These are phyloP conservation scores for Paramarasmius palmivorus DNA, from an alignment of 1,284 basidiomycete species.

Conservation along the genomic window DNA sequence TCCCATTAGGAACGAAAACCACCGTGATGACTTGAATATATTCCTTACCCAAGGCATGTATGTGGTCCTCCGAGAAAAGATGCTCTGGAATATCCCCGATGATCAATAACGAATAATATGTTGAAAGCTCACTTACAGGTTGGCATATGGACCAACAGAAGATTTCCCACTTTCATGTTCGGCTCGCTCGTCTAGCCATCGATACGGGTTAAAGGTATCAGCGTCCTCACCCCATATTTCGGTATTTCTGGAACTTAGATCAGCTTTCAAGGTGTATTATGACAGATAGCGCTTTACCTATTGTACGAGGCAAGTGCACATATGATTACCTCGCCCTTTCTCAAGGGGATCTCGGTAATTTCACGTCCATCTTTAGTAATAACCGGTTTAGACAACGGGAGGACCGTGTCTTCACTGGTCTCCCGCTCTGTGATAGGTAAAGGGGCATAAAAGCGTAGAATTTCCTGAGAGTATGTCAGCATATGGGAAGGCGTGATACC, in stretches of 20 bases:
- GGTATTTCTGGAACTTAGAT: background rate
- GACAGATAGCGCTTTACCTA: conserved; percentile 1
- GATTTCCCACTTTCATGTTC: conserved; percentile 2
- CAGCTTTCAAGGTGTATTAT: background rate
- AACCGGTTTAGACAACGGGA: conserved; percentile 18
- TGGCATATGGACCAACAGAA: conserved; percentile 20
- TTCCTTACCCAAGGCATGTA: conserved; percentile 17
- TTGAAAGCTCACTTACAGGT: conserved; percentile 13
- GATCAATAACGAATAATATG: background rate
- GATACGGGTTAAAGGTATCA: conserved; percentile 15
- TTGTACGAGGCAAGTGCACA: conserved; percentile 18
- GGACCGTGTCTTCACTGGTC: conserved; percentile 12
- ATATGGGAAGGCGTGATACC: background rate
- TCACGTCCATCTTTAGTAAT: conserved; percentile 10
- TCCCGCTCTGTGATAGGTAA: conserved; percentile 16
- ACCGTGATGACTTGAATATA: too few species aligned
- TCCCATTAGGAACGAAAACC: background rate
- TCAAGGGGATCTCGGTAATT: conserved; percentile 15
- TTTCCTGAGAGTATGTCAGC: conserved; percentile 15
- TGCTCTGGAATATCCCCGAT: conserved; percentile 3
- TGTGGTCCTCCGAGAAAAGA: conserved; percentile 18
- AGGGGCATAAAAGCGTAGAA: conserved; percentile 16
- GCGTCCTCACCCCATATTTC: conserved; percentile 20
- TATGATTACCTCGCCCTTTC: conserved; percentile 17
- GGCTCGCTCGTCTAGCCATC: conserved; percentile 15